A percentile compares a stretch with the other conserved stretches of the same genome.
phyloP scores from a whole-genome alignment of 2,329 filamentous ascomycete genomes.

The Fusarium tricinctum region DNA sequence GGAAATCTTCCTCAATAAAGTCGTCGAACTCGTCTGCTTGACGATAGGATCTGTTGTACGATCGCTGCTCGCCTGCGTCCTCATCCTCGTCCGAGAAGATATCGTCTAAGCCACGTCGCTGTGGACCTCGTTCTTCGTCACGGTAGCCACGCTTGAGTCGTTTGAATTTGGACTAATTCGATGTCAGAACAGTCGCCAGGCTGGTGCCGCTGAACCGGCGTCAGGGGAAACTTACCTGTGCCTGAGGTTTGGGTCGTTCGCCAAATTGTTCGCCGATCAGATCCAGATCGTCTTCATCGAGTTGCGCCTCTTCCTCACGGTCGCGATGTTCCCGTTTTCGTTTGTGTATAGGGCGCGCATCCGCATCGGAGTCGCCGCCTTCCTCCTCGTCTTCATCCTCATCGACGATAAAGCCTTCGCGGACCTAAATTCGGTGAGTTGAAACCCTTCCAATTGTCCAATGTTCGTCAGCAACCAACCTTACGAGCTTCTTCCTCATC shows the following conservation, averaged over 20 bases:
- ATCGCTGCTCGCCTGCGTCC: slow-evolving; percentile 70
- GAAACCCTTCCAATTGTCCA: slow-evolving; percentile 15
- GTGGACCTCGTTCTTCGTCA: slow-evolving; percentile 73
- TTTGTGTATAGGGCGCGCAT: slow-evolving; percentile 69
- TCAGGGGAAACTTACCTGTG: slow-evolving; percentile 73
- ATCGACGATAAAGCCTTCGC: slow-evolving; percentile 95
- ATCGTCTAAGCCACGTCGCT: slow-evolving; percentile 83
- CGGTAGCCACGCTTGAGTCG: slow-evolving; percentile 93
- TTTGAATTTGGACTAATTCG: slow-evolving; percentile 86
- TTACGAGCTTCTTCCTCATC: slow-evolving; percentile 86
- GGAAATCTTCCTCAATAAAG: slow-evolving; percentile 97
- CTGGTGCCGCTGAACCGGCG: background rate
- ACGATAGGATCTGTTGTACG: slow-evolving; percentile 68
- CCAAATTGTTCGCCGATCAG: slow-evolving; percentile 88
- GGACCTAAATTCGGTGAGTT: slow-evolving; percentile 70
- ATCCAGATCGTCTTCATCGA: slow-evolving; percentile 97
- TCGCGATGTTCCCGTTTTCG: slow-evolving; percentile 83
- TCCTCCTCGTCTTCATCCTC: slow-evolving; percentile 87
- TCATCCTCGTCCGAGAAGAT: slow-evolving; percentile 98
- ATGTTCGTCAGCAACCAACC: slow-evolving; percentile 61
- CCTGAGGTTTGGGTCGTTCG: slow-evolving; percentile 70
- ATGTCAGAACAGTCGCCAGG: slow-evolving; percentile 8
- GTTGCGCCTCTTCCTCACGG: slow-evolving; percentile 85
- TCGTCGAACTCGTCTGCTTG: slow-evolving; percentile 87
- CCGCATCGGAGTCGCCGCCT: slow-evolving; percentile 69